Evolutionary conservation across 1,139 yeast species (phyloP).

Genomic region (Suzukiozyma palmioleophila): DNA sequence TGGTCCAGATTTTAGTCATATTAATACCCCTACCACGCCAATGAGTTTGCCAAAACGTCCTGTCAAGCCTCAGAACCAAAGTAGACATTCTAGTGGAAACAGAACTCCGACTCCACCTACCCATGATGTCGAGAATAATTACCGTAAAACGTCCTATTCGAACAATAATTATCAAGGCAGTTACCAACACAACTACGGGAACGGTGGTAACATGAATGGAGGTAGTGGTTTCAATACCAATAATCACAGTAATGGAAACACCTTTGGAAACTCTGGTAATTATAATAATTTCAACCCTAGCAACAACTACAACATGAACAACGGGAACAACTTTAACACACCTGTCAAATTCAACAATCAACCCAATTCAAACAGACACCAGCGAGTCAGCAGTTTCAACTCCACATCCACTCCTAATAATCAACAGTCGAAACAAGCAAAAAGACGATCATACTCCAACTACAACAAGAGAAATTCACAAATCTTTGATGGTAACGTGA

Average conservation of each 20-base stretch:
- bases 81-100: constrained; percentile 13
- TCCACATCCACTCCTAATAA: not conserved
- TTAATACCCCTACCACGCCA: constrained; percentile 19
- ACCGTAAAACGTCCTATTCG: constrained; percentile 7
- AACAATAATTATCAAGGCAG: constrained; percentile 5
- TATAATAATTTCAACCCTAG: constrained; percentile 4
- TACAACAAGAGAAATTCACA: constrained; percentile 11
- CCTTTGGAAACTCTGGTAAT: constrained; percentile 6
- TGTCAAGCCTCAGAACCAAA: constrained; percentile 7
- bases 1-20: constrained; percentile 17
- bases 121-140: constrained; percentile 4
- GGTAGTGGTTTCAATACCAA: not conserved
- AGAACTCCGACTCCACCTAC: constrained; percentile 26
- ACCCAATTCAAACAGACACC: not conserved
- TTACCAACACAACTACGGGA: constrained; percentile 8
- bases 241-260: constrained; percentile 5
- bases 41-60: constrained; percentile 20
- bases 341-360: not conserved
- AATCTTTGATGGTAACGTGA: constrained; percentile 8
- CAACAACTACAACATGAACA: constrained; percentile 3
- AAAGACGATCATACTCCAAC: constrained; percentile 9
- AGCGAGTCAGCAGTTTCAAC: constrained; percentile 2
- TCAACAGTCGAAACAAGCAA: constrained; percentile 6
- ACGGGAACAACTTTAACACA: constrained; percentile 3
- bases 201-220: constrained; percentile 4